Base-by-base conservation (phyloP, 1,139 yeast genomes). In the Candida tropicalis region DNA sequence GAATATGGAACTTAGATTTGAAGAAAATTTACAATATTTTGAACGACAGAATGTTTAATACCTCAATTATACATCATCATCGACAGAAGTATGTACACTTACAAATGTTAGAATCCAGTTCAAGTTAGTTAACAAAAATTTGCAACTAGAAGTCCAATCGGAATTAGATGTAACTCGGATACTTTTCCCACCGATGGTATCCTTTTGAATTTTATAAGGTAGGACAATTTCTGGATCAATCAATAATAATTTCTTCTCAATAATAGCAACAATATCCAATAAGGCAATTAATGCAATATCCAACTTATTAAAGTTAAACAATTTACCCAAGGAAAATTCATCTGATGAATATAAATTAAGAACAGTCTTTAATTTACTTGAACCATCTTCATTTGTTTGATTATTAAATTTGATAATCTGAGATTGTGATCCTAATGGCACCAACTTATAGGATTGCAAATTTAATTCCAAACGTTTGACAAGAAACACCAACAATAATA, bases 91-190 rank as follows among this genome's bases (percentile, higher is more conserved):
- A 43, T 67, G 68, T 1, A 61, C 73, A 35, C 73, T 63, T 1
- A 74, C 60, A 46, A 68, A 78, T 3, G 79, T 66, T 35, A 79
- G 56, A 5, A 80, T 63, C 84, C 84, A 80, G 48, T 77, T 79
- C 41, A 78, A 65, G 55, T 91, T 81, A 1, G 95, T 87, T 40
- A 93, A 67, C 13, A 91, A 70, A 56, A 82, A 85, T 57, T 87
- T 85, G 64, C 97, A 91, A 1, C 96, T 91, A 27, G 82, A 79
- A 0, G 97, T 89, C 99, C 99, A 93, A 49, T 86, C 89, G 35
- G 82, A 80, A 57, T 84, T 85, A 9, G 88, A 77, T 2, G 89
- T 81, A 2, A 89, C 77, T 42, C 84, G 70, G 12, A 93, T 85
- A 45, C 89, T 81, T 47, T 81, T 78, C 0, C 88, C 91, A 1